Conservation (phyloP, 371 early-diverging fungal species). For the Mycotypha africana region DNA sequence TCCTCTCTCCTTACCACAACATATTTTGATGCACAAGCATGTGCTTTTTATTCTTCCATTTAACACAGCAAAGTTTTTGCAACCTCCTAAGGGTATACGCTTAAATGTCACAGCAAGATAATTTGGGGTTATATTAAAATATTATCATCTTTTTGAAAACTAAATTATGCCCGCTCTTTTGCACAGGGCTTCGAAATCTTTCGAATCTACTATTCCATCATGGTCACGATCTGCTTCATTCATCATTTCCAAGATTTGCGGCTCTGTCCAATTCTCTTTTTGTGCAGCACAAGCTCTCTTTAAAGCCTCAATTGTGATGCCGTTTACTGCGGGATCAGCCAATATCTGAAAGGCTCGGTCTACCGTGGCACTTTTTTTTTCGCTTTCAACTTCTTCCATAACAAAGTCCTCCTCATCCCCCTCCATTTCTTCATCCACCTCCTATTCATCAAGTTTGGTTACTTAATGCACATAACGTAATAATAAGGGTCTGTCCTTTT, state of each 20-base stretch:
- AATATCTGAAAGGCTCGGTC: conserved; percentile 18
- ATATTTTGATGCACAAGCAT: too few species aligned
- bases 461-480: neutral
- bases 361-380: conserved; percentile 2
- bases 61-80: too few species aligned
- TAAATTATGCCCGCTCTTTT: conserved; percentile 19
- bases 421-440: neutral
- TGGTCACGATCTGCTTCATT: conserved; percentile 32
- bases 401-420: conserved; percentile 3
- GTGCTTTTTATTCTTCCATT: too few species aligned
- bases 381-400: neutral
- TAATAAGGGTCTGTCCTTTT: neutral
- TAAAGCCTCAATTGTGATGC: conserved; percentile 27
- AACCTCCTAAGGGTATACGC: too few species aligned
- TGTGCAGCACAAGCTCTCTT: conserved; percentile 17
- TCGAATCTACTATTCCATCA: conserved; percentile 32
- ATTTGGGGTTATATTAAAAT: too few species aligned
- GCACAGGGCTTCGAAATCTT: conserved; percentile 28
- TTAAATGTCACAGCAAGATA: too few species aligned
- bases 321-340: conserved; percentile 11
- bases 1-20: too few species aligned
- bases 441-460: neutral
- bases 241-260: conserved; percentile 35
- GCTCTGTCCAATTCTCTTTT: conserved; percentile 20
- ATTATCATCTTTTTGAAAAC: too few species aligned